Conservation (phyloP, 371 early-diverging fungal species). For the Gilbertella persicaria region DNA sequence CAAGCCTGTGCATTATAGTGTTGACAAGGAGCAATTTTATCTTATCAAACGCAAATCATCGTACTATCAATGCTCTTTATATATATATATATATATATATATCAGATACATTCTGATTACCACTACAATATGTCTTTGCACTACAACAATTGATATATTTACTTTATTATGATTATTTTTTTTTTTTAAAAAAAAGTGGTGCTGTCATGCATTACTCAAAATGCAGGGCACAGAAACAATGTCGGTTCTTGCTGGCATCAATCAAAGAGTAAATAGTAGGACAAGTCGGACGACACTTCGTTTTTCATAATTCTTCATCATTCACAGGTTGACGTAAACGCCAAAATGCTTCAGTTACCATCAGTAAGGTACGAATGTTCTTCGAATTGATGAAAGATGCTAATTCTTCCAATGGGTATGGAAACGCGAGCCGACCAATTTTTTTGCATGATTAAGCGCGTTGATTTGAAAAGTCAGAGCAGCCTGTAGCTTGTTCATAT, state of each 20-base stretch:
- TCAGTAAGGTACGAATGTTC: conserved; percentile 29
- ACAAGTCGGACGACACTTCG: conserved; percentile 17
- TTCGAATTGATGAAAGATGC: conserved; percentile 22
- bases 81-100: too few species aligned
- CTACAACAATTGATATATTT: too few species aligned
- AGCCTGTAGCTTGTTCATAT: conserved; percentile 22
- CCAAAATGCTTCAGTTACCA: conserved; percentile 27
- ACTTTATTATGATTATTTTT: too few species aligned
- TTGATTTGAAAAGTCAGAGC: conserved; percentile 24
- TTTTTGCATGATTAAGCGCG: conserved; percentile 25
- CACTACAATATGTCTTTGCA: too few species aligned
- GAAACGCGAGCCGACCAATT: conserved; percentile 23
- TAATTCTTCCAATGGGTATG: conserved; percentile 20
- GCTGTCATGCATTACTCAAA: too few species aligned
- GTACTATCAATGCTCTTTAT: too few species aligned
- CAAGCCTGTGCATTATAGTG: too few species aligned
- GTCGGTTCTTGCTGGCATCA: conserved; percentile 19
- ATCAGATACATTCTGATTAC: too few species aligned
- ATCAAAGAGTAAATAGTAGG: conserved; percentile 21
- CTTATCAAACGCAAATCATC: too few species aligned
- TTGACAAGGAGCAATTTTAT: too few species aligned
- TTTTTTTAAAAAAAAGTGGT: too few species aligned
- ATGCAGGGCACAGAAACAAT: conserved; percentile 25
- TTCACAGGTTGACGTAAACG: conserved; percentile 23
- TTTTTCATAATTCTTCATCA: conserved; percentile 15